Evolutionary conservation across 441 rosid genomes (phyloP).

Genomic region (Brassica hybrid): DNA sequence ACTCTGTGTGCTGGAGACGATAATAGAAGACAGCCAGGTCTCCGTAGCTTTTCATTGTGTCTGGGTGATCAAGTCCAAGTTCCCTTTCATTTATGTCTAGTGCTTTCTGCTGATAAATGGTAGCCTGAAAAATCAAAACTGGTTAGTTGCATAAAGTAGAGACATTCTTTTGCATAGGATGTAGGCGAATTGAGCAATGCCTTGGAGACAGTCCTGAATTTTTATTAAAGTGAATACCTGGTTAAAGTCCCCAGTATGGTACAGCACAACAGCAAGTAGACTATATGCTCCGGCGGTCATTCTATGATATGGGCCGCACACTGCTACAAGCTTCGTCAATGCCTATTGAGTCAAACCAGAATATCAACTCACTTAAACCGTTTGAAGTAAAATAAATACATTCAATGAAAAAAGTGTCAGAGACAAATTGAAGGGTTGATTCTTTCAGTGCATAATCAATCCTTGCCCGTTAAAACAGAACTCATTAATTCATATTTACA

Average conservation of each 20-base stretch:
- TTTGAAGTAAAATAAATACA: slow-evolving; percentile 10
- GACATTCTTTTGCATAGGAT: not conserved
- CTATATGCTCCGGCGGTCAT: slow-evolving; percentile 92
- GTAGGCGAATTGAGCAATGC: slow-evolving; percentile 15
- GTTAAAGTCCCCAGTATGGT: slow-evolving; percentile 87
- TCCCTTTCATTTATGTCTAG: slow-evolving; percentile 87
- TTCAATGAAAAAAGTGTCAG: slow-evolving; percentile 14
- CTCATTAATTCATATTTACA: not conserved
- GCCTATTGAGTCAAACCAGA: slow-evolving; percentile 57
- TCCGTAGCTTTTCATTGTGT: slow-evolving; percentile 89
- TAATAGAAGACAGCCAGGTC: slow-evolving; percentile 87
- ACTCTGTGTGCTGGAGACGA: slow-evolving; percentile 87
- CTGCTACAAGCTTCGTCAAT: slow-evolving; percentile 78
- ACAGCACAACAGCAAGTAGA: slow-evolving; percentile 82
- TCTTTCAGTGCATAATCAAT: not conserved
- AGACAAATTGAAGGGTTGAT: slow-evolving; percentile 17
- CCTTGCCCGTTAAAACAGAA: slow-evolving; percentile 7
- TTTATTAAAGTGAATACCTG: slow-evolving; percentile 57
- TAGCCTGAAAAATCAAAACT: slow-evolving; percentile 64
- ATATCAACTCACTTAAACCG: slow-evolving; percentile 34
- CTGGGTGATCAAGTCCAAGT: slow-evolving; percentile 91
- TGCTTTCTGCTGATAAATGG: slow-evolving; percentile 85
- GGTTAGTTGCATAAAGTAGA: slow-evolving; percentile 40
- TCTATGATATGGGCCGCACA: slow-evolving; percentile 88
- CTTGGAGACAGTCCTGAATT: slow-evolving; percentile 12